Percentiles rank a stretch among this genome's conserved stretches.
Conservation (phyloP, 352 stramenopile genomes). For the Pythium dissotocum region DNA sequence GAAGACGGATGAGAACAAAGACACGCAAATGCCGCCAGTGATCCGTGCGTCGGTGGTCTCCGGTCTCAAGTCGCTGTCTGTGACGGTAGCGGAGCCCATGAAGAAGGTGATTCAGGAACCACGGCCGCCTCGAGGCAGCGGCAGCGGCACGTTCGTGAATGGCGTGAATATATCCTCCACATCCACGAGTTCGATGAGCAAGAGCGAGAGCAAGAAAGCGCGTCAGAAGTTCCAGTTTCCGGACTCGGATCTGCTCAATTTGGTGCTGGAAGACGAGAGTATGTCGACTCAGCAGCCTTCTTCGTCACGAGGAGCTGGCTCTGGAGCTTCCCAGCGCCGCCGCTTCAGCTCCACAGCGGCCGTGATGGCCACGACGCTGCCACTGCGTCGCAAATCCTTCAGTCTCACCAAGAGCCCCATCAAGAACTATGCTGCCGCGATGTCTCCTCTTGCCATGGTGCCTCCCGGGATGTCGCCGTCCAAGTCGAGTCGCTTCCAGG, state of each 20-base stretch:
- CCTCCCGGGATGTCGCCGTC: background rate
- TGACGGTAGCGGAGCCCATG: slow-evolving; percentile 34
- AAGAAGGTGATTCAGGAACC: slow-evolving; percentile 48
- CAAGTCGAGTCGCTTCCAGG: slow-evolving; percentile 22
- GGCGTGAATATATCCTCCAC: background rate
- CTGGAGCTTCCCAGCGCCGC: slow-evolving; percentile 14
- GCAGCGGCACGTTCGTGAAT: slow-evolving; percentile 13
- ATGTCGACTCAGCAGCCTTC: background rate
- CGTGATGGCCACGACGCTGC: slow-evolving; percentile 40
- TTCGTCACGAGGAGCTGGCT: background rate
- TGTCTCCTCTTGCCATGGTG: background rate
- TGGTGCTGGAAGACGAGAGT: slow-evolving; percentile 27
- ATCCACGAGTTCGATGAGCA: background rate
- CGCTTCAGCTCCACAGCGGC: slow-evolving; percentile 35
- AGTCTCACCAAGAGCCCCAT: slow-evolving; percentile 59
- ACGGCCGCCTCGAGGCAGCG: slow-evolving; percentile 35
- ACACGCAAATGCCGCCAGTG: slow-evolving; percentile 5
- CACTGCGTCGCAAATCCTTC: slow-evolving; percentile 64
- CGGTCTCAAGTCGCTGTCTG: slow-evolving; percentile 17
- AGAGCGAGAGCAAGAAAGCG: slow-evolving; percentile 24
- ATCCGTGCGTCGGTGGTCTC: background rate
- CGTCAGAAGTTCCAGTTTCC: slow-evolving; percentile 67
- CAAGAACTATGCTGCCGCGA: slow-evolving; percentile 32
- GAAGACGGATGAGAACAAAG: background rate
- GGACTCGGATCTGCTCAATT: slow-evolving; percentile 41